Evolutionary conservation across 192 early-diverging fungal species (phyloP), one percentile per base, ranked within the genome.

Genomic region (Glomus cerebriforme): DNA sequence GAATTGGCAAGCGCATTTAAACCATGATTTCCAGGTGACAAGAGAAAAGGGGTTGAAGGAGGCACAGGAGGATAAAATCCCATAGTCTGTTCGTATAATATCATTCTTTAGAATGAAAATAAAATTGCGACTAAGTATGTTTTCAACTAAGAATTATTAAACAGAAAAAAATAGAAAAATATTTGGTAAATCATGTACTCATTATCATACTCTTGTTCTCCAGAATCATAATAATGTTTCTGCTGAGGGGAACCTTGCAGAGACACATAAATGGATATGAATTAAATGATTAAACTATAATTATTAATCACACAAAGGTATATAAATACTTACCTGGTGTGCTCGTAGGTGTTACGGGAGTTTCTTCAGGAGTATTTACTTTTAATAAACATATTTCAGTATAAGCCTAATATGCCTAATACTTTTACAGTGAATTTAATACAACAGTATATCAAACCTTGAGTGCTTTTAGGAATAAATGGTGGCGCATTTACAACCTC

Each of bases 401-500:
- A 12, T 65, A 65, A 65, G 27, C 63, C 17, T 65, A 64, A 27
- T n/a, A n/a, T n/a, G n/a, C n/a, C n/a, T n/a, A n/a, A n/a, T n/a
- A 65, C 24, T 22, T 12, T 73, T 59, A 58, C 15, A 22, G 6
- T 27, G 8, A 19, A 59, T 6, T 58, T 29, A 29, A n/a, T 29
- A 49, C 22, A 9, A 54, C 0, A 12, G n/a, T 31, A 58, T 32
- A 60, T 27, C 35, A 10, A 35, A 82, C 80, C 78, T 78, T 83
- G 79, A 31, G 35, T 75, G 32, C 77, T 63, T 81, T 88, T 90
- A 34, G 90, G 90, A 24, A 90, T 83, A 75, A 91, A 91, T 34
- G 87, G 84, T 26, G 89, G 89, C 1, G 90, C 89, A 72, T 88
- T 83, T 15, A 87, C 79, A 49, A 85, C 80, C 59, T 88, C 88